Evolutionary conservation across 306 rosid species (phyloP).

Genomic region (Quillaja saponaria): DNA sequence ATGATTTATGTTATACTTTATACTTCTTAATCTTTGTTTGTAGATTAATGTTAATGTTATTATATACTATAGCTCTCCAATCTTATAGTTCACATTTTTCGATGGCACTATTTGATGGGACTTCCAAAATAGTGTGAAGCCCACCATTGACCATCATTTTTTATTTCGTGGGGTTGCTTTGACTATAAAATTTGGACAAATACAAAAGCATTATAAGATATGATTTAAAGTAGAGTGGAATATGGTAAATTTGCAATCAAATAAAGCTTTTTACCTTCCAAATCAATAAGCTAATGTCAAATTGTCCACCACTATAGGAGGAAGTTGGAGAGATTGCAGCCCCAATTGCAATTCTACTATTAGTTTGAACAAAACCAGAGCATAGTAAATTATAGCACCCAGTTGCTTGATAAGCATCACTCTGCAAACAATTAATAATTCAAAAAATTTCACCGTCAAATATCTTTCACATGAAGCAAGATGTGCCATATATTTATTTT

Average conservation of each 20-base stretch:
- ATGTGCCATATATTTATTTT: background rate
- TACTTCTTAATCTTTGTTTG: too few relatives aligned
- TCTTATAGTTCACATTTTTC: background rate
- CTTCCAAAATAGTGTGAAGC: slow-evolving; percentile 1
- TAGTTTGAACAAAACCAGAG: slow-evolving; percentile 93
- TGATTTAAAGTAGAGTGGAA: too few relatives aligned
- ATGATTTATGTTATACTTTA: too few relatives aligned
- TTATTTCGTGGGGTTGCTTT: too few relatives aligned
- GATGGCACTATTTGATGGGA: background rate
- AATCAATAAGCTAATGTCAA: slow-evolving; percentile 78
- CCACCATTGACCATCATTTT: slow-evolving; percentile 29
- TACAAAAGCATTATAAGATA: too few relatives aligned
- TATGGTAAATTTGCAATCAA: too few relatives aligned
- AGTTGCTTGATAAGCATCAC: slow-evolving; percentile 96
- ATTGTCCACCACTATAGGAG: slow-evolving; percentile 72
- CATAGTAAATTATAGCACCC: slow-evolving; percentile 93
- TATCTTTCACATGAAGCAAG: slow-evolving; percentile 29
- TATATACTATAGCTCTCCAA: too few relatives aligned
- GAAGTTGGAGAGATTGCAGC: slow-evolving; percentile 98
- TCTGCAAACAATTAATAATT: slow-evolving; percentile 42
- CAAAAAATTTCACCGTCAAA: background rate
- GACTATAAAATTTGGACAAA: too few relatives aligned
- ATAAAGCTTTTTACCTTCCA: slow-evolving; percentile 72
- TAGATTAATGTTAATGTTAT: too few relatives aligned
- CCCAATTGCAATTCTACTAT: slow-evolving; percentile 81